phyloP scores from a whole-genome alignment of 257 asterid species.

The Perilla frutescens region DNA sequence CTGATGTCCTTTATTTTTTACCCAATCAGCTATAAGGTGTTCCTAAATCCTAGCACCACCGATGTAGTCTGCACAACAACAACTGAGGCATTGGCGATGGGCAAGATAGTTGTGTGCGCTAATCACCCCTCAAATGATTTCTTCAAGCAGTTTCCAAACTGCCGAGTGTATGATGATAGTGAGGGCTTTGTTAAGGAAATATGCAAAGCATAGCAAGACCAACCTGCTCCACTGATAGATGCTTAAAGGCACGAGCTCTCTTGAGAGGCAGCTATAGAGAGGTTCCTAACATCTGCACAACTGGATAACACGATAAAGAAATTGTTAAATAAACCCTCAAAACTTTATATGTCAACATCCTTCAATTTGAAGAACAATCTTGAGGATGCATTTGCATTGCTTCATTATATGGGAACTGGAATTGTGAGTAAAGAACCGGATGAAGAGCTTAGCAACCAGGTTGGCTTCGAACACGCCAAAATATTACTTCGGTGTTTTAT shows the following conservation, averaged over 20 bases:
- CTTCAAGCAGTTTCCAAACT: slow-evolving; percentile 96
- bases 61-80: slow-evolving; percentile 98
- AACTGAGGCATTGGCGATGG: slow-evolving; percentile 98
- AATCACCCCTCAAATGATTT: slow-evolving; percentile 96
- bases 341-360: slow-evolving; percentile 63
- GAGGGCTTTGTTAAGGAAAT: slow-evolving; percentile 82
- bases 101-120: slow-evolving; percentile 94
- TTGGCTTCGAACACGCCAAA: no score
- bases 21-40: slow-evolving; percentile 82
- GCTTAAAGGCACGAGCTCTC: slow-evolving; percentile 83
- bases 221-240: slow-evolving; percentile 73
- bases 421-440: slow-evolving; percentile 69
- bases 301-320: slow-evolving; percentile 52
- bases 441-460: slow-evolving; percentile 77
- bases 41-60: slow-evolving; percentile 95
- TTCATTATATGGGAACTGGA: slow-evolving; percentile 76
- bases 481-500: no score
- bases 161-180: slow-evolving; percentile 69
- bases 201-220: slow-evolving; percentile 65
- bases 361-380: slow-evolving; percentile 63
- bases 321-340: slow-evolving; percentile 54
- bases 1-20: slow-evolving; percentile 8
- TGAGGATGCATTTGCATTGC: slow-evolving; percentile 83
- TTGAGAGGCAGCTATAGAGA: slow-evolving; percentile 95
- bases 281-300: slow-evolving; percentile 76